Base-by-base conservation (phyloP, 192 early-diverging fungal genomes). In the Podila verticillata region DNA sequence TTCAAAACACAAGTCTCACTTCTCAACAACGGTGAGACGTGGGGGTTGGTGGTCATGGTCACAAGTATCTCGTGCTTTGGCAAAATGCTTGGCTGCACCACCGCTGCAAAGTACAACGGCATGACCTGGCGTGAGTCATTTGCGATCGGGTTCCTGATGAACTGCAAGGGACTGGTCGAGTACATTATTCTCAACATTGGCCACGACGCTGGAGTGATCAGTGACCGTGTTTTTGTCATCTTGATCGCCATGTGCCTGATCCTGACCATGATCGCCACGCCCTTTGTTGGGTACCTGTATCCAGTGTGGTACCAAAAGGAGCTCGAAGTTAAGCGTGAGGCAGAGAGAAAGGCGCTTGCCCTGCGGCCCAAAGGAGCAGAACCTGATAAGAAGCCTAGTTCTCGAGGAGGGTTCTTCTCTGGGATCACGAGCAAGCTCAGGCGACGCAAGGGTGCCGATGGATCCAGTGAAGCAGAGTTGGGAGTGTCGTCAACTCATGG, bases 121-220 rank as follows among this genome's bases (percentile, higher is more conserved):
- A 89, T 94, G 69, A 88, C 86, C 20, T 93, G 90, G 90, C 89
- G 93, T 58, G 95, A 98, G 74, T 91, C 94, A 0, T 81, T 92
- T 24, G 86, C 94, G 0, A 88, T 96, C 56, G 96, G 96, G 0
- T 84, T 95, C 57, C 71, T 98, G 62, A 97, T 98, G 96, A 95
- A 95, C 83, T 94, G 93, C 74, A 97, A 96, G 79, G 96, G 96
- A 24, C 84, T 98, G 20, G 96, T 98, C 17, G 96, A 98, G 83
- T 89, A 97, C n/a, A 96, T 97, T 66, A 94, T 98, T 60, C 87
- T 98, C 12, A 98, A 98, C 80, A 89, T 98, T 63, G 96, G 96
- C 17, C 86, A 94, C 68, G 84, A 94, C 47, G 91, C 93, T 0
- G 92, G 92, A 7, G 94, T 97, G 10, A 91, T 98, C 61, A 91